Evolutionary conservation across 176 grass and related monocot species (phyloP), one percentile per base, ranked within the genome.

Genomic region (Cocos nucifera): DNA sequence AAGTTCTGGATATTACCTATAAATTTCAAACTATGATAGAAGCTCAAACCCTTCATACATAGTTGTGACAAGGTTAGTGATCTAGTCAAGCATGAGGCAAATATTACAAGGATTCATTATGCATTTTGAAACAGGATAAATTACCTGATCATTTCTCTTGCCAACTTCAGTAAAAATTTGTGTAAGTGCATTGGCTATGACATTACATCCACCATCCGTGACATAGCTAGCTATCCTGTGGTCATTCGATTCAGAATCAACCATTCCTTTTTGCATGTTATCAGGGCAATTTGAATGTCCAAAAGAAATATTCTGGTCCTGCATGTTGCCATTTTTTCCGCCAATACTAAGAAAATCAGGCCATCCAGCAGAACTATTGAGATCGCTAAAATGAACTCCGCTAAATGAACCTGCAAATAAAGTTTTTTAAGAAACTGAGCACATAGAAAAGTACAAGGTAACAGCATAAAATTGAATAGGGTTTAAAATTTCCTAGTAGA

Each of bases 61-160:
- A 14, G 35, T 44, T 44, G 35, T 12, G 2, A 44, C 10, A 44
- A 12, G 35, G 12, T 14, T 12, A 44, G 2, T 3, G 35, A 44
- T 12, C 35, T 14, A 44, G 10, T 44, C 35, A 44, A 44, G 35
- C 35, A 44, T 44, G 9, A 14, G 35, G 35, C 35, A 44, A 44
- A 44, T 44, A 44, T 44, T 12, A 44, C 35, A 44, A 44, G 32
- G 35, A 44, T 44, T 44, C 10, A 2, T 44, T 44, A 44, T 12
- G 9, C 9, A 12, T 44, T 35, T 44, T 44, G 9, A 39, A 39
- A 49, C 50, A 26, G 28, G 39, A 24, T 30, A 69, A 58, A 30
- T n/a, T 16, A 71, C 69, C 69, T 71, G 44, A 51, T 71, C 18
- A 23, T 59, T 48, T 28, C 48, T 51, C 22, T 26, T 59, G 35